These are phyloP conservation scores for Euphorbia corollata DNA, from an alignment of 441 rosid genomes.

Conservation along the genomic window DNA sequence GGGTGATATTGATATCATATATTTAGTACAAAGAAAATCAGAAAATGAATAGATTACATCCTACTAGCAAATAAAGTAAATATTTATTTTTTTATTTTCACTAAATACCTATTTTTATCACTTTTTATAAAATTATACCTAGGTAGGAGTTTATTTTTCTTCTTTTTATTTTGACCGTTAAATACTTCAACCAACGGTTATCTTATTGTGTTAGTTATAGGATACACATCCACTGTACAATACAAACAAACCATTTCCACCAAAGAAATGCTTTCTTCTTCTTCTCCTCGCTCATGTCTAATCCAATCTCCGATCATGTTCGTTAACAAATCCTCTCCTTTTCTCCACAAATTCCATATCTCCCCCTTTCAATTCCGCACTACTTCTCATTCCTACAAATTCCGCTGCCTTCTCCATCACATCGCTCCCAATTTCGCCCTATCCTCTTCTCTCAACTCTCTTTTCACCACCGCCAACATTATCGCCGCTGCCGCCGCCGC, in stretches of 20 bases:
- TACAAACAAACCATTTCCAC: not conserved
- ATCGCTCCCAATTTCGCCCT: constrained; percentile 32
- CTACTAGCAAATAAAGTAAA: too few species aligned
- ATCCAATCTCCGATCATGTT: constrained; percentile 25
- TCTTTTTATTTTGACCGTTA: too few species aligned
- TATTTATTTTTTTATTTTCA: too few species aligned
- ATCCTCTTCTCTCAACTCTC: constrained; percentile 37
- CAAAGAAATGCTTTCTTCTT: constrained; percentile 2
- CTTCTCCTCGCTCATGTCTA: not conserved
- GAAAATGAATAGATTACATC: too few species aligned
- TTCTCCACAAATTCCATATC: constrained; percentile 21
- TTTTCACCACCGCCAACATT: constrained; percentile 33
- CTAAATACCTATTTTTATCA: too few species aligned
- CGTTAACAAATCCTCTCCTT: constrained; percentile 20
- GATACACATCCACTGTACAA: not conserved
- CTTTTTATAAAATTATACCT: too few species aligned
- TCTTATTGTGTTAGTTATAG: too few species aligned
- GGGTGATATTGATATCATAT: too few species aligned
- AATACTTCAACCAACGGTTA: too few species aligned
- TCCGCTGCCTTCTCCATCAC: constrained; percentile 33
- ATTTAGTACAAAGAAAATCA: too few species aligned
- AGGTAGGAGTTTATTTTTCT: too few species aligned
- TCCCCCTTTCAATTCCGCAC: constrained; percentile 19
- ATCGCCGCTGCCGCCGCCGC: constrained; percentile 50
- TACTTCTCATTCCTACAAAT: constrained; percentile 15